Base-by-base conservation (phyloP, 352 stramenopile genomes). In the Thraustochytrium striatum region DNA sequence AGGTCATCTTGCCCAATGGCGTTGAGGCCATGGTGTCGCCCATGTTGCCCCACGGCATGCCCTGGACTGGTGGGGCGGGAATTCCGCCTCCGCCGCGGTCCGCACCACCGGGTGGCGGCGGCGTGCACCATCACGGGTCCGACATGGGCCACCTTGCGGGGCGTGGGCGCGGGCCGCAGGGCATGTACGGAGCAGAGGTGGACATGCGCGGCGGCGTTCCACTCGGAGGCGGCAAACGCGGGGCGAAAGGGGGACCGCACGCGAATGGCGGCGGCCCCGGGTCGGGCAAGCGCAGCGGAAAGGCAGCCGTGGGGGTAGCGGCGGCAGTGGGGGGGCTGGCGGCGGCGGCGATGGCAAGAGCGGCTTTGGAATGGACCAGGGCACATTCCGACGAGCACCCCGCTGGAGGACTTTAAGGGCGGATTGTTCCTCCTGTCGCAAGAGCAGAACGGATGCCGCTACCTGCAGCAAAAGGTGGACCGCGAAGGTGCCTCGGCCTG, bases 391-490 rank as follows among this genome's bases (percentile, higher is more conserved):
- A 39, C 57, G 57, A 65, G 57, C 57, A 39, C 50, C 3, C 50
- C 69, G 0, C 69, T 79, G 7, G 57, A 79, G 44, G 59, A 81
- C 7, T 57, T 69, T 30, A n/a, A 32, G 11, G 82, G 81, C 1
- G 69, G 82, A 30, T 81, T 85, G 44, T 79, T 83, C 52, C 69
- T 83, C 13, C 72, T 94, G 2, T 97, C 93, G 41, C 93, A 97
- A 81, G 94, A 98, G 85, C 95, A 99, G 86, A 96, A 98, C 36
- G 95, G 95, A 41, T 99, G 95, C 72, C 90, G 95, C 19, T 86
- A 98, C 30, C 87, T 99, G 36, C 95, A 99, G 85, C 92, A 98
- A 81, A 94, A 97, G 78, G 86, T 99, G 7, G 94, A 98, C 78
- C 90, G 97, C 79, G 92, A 97, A 79, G 93, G 93, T 25, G 83